Evolutionary conservation across 768 basidiomycete species (phyloP).

Genomic region (Cytidiella melzeri): DNA sequence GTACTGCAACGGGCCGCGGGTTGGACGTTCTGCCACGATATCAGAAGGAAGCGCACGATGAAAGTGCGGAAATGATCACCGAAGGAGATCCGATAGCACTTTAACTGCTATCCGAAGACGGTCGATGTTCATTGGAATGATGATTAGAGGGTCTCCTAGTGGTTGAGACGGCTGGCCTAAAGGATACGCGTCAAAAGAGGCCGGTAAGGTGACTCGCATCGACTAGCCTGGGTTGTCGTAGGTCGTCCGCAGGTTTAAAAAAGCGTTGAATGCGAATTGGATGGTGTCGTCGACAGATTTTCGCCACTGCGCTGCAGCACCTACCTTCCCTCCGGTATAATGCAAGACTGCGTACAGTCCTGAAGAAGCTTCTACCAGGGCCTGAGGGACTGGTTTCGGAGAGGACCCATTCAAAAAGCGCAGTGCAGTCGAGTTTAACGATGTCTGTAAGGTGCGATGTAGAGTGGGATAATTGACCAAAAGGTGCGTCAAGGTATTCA

Average conservation of each 20-base stretch:
- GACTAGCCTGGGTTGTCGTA: no score
- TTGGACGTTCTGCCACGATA: constrained; percentile 38
- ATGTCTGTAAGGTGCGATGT: constrained; percentile 47
- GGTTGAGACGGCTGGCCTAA: constrained; percentile 14
- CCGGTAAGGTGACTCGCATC: no score
- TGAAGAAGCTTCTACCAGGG: constrained; percentile 43
- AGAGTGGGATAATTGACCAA: constrained; percentile 63
- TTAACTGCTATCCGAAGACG: constrained; percentile 48
- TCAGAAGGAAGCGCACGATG: constrained; percentile 8
- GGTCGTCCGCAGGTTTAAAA: constrained; percentile 53
- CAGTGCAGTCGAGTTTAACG: constrained; percentile 49
- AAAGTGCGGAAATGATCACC: constrained; percentile 7
- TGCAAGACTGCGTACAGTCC: constrained; percentile 58
- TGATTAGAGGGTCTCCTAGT: constrained; percentile 41
- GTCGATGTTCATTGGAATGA: constrained; percentile 53
- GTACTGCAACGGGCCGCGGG: constrained; percentile 60
- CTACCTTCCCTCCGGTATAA: constrained; percentile 74
- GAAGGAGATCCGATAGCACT: constrained; percentile 47
- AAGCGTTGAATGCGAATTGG: constrained; percentile 57
- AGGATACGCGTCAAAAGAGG: no score
- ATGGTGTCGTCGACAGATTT: constrained; percentile 69
- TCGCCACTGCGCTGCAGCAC: constrained; percentile 64
- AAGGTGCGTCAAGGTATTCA: constrained; percentile 46
- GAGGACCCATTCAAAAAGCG: constrained; percentile 51
- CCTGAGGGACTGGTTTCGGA: constrained; percentile 33